Conservation (phyloP, 371 early-diverging fungal genomes). For the Encephalitozoon cuniculi region DNA sequence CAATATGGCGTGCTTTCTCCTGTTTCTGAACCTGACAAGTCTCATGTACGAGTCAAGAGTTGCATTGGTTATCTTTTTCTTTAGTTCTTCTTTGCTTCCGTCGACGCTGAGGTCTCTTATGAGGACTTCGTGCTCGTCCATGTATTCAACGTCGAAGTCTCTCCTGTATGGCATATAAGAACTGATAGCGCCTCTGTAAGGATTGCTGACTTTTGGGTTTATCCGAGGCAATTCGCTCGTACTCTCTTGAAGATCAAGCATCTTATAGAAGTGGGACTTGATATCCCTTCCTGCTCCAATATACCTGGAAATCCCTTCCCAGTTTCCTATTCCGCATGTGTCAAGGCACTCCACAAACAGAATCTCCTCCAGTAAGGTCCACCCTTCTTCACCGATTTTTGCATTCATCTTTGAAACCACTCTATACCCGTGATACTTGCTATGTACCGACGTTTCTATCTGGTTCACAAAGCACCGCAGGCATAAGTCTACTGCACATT, state of each 20-base stretch:
- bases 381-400: constrained; percentile 72
- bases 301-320: constrained; percentile 81
- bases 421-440: constrained; percentile 73
- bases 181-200: constrained; percentile 30
- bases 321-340: constrained; percentile 86
- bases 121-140: constrained; percentile 80
- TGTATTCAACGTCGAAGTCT: constrained; percentile 90
- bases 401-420: constrained; percentile 72
- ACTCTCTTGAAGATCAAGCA: constrained; percentile 67
- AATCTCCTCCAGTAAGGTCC: constrained; percentile 92
- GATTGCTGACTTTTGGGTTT: constrained; percentile 3
- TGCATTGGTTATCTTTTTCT: constrained; percentile 74
- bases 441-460: constrained; percentile 71
- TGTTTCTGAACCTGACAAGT: constrained; percentile 70
- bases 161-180: constrained; percentile 91
- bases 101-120: constrained; percentile 82
- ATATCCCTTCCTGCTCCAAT: constrained; percentile 82
- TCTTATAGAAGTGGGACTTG: constrained; percentile 75
- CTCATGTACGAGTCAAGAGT: constrained; percentile 81
- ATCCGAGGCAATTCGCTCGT: constrained; percentile 67
- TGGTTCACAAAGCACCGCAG: constrained; percentile 79
- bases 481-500: constrained; percentile 85
- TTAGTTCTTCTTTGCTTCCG: constrained; percentile 64
- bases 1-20: constrained; percentile 73
- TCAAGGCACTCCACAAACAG: constrained; percentile 79